These are phyloP conservation scores for Hypoxylon sp. DNA, from an alignment of 2,329 filamentous ascomycete species.

Conservation along the genomic window DNA sequence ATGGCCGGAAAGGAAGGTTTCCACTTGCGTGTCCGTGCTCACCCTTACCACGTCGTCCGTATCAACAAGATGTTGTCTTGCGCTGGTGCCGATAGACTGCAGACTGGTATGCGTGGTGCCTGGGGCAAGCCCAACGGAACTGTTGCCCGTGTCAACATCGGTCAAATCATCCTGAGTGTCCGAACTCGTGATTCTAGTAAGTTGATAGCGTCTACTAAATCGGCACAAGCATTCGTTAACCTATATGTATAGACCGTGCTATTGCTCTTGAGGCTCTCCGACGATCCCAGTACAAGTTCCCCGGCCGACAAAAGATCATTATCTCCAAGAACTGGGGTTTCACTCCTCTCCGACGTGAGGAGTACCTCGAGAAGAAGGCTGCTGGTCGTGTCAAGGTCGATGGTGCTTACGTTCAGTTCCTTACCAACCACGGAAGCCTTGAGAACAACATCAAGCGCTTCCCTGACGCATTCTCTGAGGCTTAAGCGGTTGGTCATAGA, in stretches of 20 bases:
- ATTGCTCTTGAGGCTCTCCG: slow-evolving; percentile 98
- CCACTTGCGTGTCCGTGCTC: slow-evolving; percentile 85
- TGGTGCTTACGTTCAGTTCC: slow-evolving; percentile 99
- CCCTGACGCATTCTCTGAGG: slow-evolving; percentile 87
- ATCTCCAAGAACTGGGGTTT: slow-evolving; percentile 99
- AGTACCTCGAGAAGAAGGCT: slow-evolving; percentile 96
- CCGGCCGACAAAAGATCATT: slow-evolving; percentile 99
- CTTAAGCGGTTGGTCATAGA: slow-evolving; percentile 56
- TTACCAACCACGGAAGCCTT: slow-evolving; percentile 91
- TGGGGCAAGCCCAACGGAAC: slow-evolving; percentile 99
- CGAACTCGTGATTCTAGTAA: slow-evolving; percentile 93
- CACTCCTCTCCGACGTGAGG: slow-evolving; percentile 96
- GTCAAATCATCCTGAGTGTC: slow-evolving; percentile 97
- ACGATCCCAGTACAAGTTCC: slow-evolving; percentile 99
- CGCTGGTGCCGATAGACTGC: slow-evolving; percentile 99
- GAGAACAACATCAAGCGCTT: slow-evolving; percentile 92
- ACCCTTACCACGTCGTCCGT: slow-evolving; percentile 99
- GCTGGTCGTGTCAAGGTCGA: slow-evolving; percentile 95
- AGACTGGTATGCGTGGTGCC: slow-evolving; percentile 99
- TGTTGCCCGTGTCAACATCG: slow-evolving; percentile 99
- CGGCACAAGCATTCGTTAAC: slow-evolving; percentile 47
- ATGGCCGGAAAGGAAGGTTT: slow-evolving; percentile 79
- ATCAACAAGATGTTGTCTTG: slow-evolving; percentile 99
- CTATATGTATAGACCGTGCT: slow-evolving; percentile 75
- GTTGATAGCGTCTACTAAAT: slow-evolving; percentile 54